Base-by-base conservation (phyloP, 257 asterid genomes). In the Pogostemon cablin region DNA sequence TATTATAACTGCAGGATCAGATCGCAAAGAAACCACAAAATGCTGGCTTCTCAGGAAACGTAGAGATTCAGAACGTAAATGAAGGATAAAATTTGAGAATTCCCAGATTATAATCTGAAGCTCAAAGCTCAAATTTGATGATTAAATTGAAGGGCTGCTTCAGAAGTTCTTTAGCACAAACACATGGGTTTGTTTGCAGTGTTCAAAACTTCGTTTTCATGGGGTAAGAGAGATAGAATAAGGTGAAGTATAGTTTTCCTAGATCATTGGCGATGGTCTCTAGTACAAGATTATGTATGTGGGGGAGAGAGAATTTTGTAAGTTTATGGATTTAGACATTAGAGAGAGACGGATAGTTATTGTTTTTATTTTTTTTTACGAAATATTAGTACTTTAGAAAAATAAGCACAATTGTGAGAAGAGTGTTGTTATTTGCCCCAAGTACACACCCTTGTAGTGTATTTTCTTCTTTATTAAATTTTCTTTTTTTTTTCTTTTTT, bases 181-280 rank as follows among this genome's bases (percentile, higher is more conserved):
- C 34, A 72, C 41, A 46, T 7, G 52, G 48, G 71, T 72, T 75
- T 66, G 67, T 53, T 73, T 78, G 66, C 73, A 46, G 71, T 61
- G 72, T 50, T 67, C 63, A 66, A 73, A 35, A 53, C 43, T 72
- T 52, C 34, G 57, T 6, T 48, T 60, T 50, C 12, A 46, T 41
- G 69, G 59, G 48, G n/a, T 3, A 34, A 62, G 9, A 10, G 25
- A 38, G 5, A 10, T 3, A 58, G 17, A 71, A 50, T 25, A 63
- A 20, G 74, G 1, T 8, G 6, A 12, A 48, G 11, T 48, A 9
- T 48, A 54, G 69, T 40, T 72, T 75, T 69, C 81, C 77, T 57
- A 58, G 77, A 79, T 65, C 63, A 12, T 69, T 68, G 81, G 79
- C 73, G 80, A 79, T 79, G 84, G 84, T 81, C 73, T 78, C 87